phyloP scores from a whole-genome alignment of 768 basidiomycete species.

The Russula vinacea region DNA sequence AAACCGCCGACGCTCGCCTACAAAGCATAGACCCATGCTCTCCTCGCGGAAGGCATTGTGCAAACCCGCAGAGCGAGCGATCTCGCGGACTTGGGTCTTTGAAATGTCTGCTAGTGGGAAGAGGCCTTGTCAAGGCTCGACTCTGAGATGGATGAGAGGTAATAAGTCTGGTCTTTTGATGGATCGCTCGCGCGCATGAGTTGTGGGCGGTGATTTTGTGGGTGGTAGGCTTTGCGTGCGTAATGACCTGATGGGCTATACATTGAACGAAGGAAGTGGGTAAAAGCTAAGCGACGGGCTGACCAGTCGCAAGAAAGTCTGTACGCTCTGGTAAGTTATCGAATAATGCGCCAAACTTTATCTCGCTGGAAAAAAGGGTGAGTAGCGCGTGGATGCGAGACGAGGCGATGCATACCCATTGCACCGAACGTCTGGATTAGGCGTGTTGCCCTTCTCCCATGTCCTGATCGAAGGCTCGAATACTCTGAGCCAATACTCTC shows the following conservation, averaged over 20 bases:
- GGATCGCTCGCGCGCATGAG: conserved; percentile 49
- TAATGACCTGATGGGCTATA: conserved; percentile 67
- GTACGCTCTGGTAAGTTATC: conserved; percentile 49
- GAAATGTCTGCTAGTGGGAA: conserved; percentile 70
- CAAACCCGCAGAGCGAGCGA: conserved; percentile 60
- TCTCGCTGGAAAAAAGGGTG: conserved; percentile 51
- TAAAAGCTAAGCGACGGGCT: conserved; percentile 3
- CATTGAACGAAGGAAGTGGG: not conserved
- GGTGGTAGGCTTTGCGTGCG: conserved; percentile 56
- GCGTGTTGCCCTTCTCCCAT: conserved; percentile 80
- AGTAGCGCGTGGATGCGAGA: not conserved
- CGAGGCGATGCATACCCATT: conserved; percentile 56
- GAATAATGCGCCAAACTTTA: conserved; percentile 86
- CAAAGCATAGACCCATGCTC: conserved; percentile 94
- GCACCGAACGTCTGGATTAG: conserved; percentile 92
- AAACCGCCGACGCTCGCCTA: conserved; percentile 77
- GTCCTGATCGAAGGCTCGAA: conserved; percentile 79
- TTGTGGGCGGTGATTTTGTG: conserved; percentile 34
- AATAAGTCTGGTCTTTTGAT: conserved; percentile 90
- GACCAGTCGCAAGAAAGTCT: conserved; percentile 82
- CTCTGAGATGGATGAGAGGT: conserved; percentile 76
- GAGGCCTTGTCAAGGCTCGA: conserved; percentile 60
- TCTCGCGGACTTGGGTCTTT: conserved; percentile 69
- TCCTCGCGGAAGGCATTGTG: conserved; percentile 76
- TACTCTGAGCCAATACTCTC: conserved; percentile 87